Percentiles rank a stretch among this genome's conserved stretches.
These are phyloP conservation scores for Circinella umbellata DNA, from an alignment of 371 early-diverging fungal genomes.

Conservation along the genomic window DNA sequence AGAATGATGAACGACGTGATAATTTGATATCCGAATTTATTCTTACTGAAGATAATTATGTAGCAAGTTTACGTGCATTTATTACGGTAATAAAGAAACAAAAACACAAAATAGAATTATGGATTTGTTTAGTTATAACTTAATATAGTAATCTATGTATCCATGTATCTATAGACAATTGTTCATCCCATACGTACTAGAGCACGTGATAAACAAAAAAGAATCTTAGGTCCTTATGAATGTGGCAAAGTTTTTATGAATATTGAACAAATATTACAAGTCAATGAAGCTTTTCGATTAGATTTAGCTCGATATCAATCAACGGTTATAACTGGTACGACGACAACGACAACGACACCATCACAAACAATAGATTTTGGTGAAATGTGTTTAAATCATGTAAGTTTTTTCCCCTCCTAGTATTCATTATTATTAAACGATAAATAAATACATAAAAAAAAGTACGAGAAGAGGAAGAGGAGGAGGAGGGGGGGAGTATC, in stretches of 20 bases:
- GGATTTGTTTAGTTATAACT: conserved; percentile 1
- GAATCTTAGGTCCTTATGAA: conserved; percentile 42
- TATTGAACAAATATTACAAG: conserved; percentile 43
- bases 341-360: neutral
- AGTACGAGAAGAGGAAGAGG: too few relatives aligned
- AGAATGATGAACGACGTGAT: conserved; percentile 31
- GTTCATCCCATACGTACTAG: conserved; percentile 33
- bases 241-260: conserved; percentile 52
- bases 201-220: conserved; percentile 15
- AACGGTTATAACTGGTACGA: neutral
- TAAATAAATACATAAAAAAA: too few relatives aligned
- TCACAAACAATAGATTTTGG: conserved; percentile 46
- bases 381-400: conserved; percentile 40
- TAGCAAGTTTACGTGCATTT: conserved; percentile 32
- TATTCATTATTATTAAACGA: too few relatives aligned
- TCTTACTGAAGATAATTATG: conserved; percentile 46
- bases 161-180: conserved; percentile 31
- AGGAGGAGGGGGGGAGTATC: too few relatives aligned
- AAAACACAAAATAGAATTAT: neutral
- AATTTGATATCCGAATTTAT: conserved; percentile 44
- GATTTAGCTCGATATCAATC: conserved; percentile 27
- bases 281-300: conserved; percentile 33
- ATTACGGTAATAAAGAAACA: conserved; percentile 6
- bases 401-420: too few relatives aligned
- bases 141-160: conserved; percentile 11